Percentiles rank a stretch among this genome's conserved stretches.
Evolutionary conservation across 108 stramenopile genomes (phyloP).

Genomic region (Seminavis robusta): DNA sequence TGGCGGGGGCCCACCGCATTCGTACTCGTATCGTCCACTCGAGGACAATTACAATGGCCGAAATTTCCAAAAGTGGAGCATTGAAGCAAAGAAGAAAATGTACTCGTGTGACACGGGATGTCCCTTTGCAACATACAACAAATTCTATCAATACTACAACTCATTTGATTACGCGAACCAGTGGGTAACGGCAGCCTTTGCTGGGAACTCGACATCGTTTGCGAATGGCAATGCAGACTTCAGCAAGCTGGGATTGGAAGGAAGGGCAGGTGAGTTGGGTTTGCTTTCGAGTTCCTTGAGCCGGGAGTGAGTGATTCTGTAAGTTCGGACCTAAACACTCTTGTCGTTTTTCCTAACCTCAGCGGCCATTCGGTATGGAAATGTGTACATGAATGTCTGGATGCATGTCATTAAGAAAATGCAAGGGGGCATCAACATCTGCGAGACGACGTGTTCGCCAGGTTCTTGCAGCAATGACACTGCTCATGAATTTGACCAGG

Average conservation of each 20-base stretch:
- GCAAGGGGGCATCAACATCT: constrained; percentile 5
- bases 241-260: constrained; percentile 5
- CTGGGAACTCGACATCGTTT: neutral
- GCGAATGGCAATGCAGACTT: constrained; percentile 5
- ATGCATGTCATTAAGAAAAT: constrained; percentile 7
- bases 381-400: constrained; percentile 6
- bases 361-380: constrained; percentile 21
- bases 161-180: constrained; percentile 12
- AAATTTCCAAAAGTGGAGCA: too few species aligned
- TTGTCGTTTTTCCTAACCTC: neutral
- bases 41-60: too few species aligned
- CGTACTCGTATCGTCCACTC: too few species aligned
- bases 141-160: constrained; percentile 14
- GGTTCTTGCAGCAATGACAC: too few species aligned
- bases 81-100: too few species aligned
- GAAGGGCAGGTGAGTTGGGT: constrained; percentile 11
- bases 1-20: too few species aligned
- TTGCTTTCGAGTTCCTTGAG: neutral
- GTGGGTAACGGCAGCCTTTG: constrained; percentile 13
- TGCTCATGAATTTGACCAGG: constrained; percentile 26
- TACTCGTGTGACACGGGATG: too few species aligned
- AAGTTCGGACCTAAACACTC: too few species aligned
- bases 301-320: too few species aligned
- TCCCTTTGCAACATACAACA: too few species aligned
- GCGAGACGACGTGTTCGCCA: too few species aligned